Base-by-base conservation (phyloP, 2,329 filamentous ascomycete genomes). In the Colletotrichum tofieldiae region DNA sequence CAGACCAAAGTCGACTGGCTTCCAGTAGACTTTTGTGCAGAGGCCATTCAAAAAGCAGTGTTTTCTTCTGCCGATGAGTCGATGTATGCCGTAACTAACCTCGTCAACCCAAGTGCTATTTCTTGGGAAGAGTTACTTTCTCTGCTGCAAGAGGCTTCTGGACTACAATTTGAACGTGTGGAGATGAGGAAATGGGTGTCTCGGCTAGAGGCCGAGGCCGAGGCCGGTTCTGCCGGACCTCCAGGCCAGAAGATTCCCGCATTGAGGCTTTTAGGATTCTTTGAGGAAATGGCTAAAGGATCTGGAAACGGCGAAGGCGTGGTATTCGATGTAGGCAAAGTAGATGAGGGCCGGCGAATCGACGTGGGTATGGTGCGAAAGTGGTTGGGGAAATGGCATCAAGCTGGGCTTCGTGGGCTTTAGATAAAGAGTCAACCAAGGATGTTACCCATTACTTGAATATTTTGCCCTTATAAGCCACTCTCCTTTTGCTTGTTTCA, bases 1-100 rank as follows among this genome's bases (percentile, higher is more conserved):
- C 14, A 62, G 41, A 71, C 67, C 1, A 58, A 12, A 1, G 56
- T 71, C 8, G 68, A 71, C 64, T 71, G 68, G 68, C 43, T 71
- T 0, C 68, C 68, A 3, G 64, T 71, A 1, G 68, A 71, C n/a
- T 14, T 51, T n/a, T 71, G 68, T 2, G 68, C 68, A 3, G 41
- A 45, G 14, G 45, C 43, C 3, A 39, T 67, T 6, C 2, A 9
- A 0, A 1, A 37, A 4, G 64, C 3, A 0, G 41, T 67, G 1
- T 16, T 71, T 3, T 29, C 16, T 4, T n/a, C 32, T 1, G 26
- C 14, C 1, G 32, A 39, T 3, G 37, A 16, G 1, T 18, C 29
- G n/a, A 6, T 14, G 7, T 71, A 58, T 7, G 5, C 7, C 7
- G 64, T 71, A 9, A 49, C 23, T 0, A 71, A 71, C 1, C n/a